phyloP scores from a whole-genome alignment of 176 grass and related monocot species.

The Zoysia pacifica region DNA sequence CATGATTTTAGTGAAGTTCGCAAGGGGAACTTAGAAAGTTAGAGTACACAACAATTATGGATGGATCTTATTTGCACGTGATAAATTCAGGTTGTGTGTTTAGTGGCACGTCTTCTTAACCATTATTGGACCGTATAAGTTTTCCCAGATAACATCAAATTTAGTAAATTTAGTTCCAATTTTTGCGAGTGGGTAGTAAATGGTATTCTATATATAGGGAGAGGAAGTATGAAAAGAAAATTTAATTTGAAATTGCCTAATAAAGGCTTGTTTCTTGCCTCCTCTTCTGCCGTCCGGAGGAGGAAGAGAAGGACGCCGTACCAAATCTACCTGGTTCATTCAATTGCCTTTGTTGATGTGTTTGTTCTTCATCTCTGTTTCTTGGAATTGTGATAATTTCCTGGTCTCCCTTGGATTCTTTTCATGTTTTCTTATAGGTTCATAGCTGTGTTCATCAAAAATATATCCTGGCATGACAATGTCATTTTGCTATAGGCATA shows the following conservation, averaged over 20 bases:
- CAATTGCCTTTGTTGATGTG: not conserved
- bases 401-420: not conserved
- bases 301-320: slow-evolving; percentile 2
- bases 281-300: slow-evolving; percentile 39
- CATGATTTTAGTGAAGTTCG: not conserved
- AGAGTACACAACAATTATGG: not conserved
- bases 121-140: slow-evolving; percentile 2
- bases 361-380: not conserved
- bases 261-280: slow-evolving; percentile 39
- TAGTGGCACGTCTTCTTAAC: not conserved
- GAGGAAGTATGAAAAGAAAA: not conserved
- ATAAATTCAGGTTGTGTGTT: not conserved
- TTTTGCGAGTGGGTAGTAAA: not conserved
- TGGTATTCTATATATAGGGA: slow-evolving; percentile 37
- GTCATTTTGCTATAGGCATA: not conserved
- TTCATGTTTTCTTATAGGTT: not conserved
- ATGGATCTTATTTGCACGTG: not conserved
- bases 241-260: slow-evolving; percentile 13
- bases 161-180: not conserved
- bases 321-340: slow-evolving; percentile 35
- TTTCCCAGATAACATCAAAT: slow-evolving; percentile 28
- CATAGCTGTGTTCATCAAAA: not conserved
- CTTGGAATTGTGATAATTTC: not conserved
- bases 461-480: not conserved
- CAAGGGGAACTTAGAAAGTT: not conserved